Conservation (phyloP, 78 protist genomes). For the Protostelium mycophagum region DNA sequence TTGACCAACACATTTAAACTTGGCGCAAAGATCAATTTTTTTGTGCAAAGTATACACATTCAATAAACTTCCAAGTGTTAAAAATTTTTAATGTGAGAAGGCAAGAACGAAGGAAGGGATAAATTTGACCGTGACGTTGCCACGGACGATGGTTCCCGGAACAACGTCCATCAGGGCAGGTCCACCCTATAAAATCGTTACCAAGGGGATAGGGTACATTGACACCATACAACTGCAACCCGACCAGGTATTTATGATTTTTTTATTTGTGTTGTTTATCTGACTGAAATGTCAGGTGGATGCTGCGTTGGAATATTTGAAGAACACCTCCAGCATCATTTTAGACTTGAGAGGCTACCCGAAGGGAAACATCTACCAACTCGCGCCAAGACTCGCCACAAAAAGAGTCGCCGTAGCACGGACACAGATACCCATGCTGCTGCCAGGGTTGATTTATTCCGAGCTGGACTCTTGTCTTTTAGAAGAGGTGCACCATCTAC, state of each 20-base stretch:
- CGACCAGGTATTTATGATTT: background rate
- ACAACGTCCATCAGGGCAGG: background rate
- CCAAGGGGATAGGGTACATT: background rate
- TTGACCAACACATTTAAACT: no score
- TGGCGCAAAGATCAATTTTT: no score
- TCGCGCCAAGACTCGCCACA: background rate
- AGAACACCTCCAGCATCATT: background rate
- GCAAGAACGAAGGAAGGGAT: background rate
- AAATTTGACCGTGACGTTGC: background rate
- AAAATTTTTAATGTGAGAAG: background rate
- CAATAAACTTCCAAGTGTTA: no score
- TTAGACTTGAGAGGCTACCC: background rate
- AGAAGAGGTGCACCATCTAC: background rate
- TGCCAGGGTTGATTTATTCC: background rate
- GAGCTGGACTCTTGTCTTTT: background rate
- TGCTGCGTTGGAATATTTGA: background rate
- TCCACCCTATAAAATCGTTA: background rate
- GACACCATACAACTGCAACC: background rate
- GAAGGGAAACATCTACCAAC: background rate
- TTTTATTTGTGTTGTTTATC: background rate
- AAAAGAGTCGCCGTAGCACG: background rate
- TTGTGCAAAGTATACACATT: no score
- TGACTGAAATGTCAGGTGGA: background rate
- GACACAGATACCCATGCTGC: background rate
- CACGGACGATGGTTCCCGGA: background rate